Evolutionary conservation across 768 basidiomycete genomes (phyloP), one percentile per base, ranked within the genome.

Genomic region (Phaeolepiota aurea): DNA sequence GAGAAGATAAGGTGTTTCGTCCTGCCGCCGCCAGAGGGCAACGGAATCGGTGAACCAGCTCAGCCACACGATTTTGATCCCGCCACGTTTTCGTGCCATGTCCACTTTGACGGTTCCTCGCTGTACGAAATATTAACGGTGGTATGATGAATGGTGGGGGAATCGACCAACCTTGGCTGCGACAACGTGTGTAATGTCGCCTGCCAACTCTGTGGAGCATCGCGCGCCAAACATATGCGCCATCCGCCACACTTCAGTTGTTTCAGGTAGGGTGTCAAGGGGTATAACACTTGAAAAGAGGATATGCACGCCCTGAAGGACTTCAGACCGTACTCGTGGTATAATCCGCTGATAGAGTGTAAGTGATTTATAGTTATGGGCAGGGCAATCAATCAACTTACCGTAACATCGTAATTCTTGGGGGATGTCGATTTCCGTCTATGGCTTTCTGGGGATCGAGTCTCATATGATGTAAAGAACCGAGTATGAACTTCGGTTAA

Each of bases 271-370:
- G 2, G 79, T 81, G 51, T 90, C 84, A n/a, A 93, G 74, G 3
- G 94, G 92, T 42, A 98, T 92, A 30, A 99, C 79, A 42, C 92
- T 89, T 1, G 94, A 97, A 62, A 99, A 98, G 23, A 94, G 69
- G 21, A 99, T 74, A 53, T 86, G 78, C 20, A 82, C 72, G 20
- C 85, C 87, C 23, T 72, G 70, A n/a, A 98, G 71, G 0, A 88
- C 83, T 49, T 77, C 73, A 16, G 68, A 55, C 40, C 94, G 83
- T 59, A 94, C 71, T 40, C 69, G 66, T 11, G 89, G 88, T 38
- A 98, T 93, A 48, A 99, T 96, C 39, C 59, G 63, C 93, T 97
- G 51, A 4, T 35, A 38, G 39, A 41, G 19, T 14, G 43, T 39
- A 7, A 34, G 43, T 22, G 23, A 30, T 13, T n/a, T 41, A 22